Evolutionary conservation across 2,329 filamentous ascomycete genomes (phyloP).

Genomic region (Ilyonectria mors-panacis): DNA sequence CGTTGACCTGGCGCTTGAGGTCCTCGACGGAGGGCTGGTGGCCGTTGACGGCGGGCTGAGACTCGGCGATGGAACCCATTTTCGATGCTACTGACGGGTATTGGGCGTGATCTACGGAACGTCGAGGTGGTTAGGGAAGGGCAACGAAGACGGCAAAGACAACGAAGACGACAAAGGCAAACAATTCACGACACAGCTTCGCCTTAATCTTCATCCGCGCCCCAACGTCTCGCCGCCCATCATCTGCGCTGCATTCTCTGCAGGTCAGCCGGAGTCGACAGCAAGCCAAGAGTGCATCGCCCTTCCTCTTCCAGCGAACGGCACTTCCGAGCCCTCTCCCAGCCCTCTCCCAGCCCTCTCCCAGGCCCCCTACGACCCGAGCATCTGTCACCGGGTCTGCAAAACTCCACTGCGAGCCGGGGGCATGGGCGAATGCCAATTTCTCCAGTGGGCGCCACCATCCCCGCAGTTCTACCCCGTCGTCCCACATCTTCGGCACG

Average conservation of each 20-base stretch:
- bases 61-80: constrained; percentile 43
- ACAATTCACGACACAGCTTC: neutral
- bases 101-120: neutral
- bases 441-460: constrained; percentile 13
- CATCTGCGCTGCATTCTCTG: constrained; percentile 24
- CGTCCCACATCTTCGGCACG: constrained; percentile 8
- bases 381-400: constrained; percentile 18
- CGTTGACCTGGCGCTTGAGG: constrained; percentile 38
- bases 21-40: constrained; percentile 26
- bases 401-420: constrained; percentile 1
- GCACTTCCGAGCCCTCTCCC: neutral
- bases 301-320: constrained; percentile 32
- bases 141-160: neutral
- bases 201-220: constrained; percentile 22
- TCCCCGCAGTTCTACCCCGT: constrained; percentile 24
- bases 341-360: neutral
- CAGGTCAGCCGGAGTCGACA: constrained; percentile 35
- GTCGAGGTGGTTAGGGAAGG: neutral
- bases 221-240: neutral
- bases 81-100: constrained; percentile 3
- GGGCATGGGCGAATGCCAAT: constrained; percentile 20
- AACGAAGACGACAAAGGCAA: neutral
- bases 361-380: constrained; percentile 9
- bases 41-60: constrained; percentile 33
- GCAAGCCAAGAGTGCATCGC: constrained; percentile 27